Percentiles rank a stretch among this genome's conserved stretches.
Conservation (phyloP, 495 filamentous ascomycete genomes). For the Penicillium antarcticum region DNA sequence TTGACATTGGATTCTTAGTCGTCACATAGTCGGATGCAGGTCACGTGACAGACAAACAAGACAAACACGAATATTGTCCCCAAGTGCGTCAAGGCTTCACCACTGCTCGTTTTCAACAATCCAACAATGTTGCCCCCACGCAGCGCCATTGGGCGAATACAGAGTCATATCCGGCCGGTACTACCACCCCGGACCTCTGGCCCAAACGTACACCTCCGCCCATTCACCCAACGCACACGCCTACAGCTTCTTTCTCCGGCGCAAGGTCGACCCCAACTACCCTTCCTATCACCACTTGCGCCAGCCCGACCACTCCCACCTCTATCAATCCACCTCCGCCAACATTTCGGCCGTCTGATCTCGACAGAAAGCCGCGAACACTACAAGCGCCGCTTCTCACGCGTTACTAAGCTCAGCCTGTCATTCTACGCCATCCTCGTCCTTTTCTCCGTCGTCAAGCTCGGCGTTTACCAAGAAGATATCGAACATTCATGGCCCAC, state of each 20-base stretch:
- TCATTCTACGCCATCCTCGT: conserved; percentile 52
- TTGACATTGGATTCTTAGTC: no score
- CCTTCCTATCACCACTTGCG: conserved; percentile 64
- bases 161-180: conserved; percentile 16
- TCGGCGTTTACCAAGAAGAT: conserved; percentile 62
- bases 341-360: conserved; percentile 63
- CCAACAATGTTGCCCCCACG: conserved; percentile 21
- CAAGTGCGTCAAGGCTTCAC: neutral
- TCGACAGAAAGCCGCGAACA: conserved; percentile 72
- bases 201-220: conserved; percentile 21
- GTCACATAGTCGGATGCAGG: no score
- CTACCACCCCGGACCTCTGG: conserved; percentile 4
- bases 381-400: conserved; percentile 60
- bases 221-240: conserved; percentile 47
- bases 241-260: conserved; percentile 47
- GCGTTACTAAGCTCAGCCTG: conserved; percentile 55
- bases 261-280: conserved; percentile 67
- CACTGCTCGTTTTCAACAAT: neutral
- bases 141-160: conserved; percentile 29
- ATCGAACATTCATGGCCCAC: conserved; percentile 73
- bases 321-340: conserved; percentile 41
- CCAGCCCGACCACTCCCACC: conserved; percentile 32
- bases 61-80: conserved; percentile 14
- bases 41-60: conserved; percentile 13
- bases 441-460: conserved; percentile 49